Base-by-base conservation (phyloP, 148 eudicot genomes). In the Amaranthus hypochondriacus region DNA sequence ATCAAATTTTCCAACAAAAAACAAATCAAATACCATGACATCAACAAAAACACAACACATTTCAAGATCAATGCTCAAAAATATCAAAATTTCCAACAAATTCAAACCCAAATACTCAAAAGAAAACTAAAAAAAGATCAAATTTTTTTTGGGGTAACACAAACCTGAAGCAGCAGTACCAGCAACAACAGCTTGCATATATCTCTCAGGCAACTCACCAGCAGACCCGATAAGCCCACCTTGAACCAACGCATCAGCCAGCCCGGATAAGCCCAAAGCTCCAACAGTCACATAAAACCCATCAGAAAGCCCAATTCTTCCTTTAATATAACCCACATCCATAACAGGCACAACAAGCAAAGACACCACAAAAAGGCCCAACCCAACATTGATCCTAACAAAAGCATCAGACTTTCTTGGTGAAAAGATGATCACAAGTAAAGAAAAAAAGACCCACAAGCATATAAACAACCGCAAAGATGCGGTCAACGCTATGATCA, bases 111-210 rank as follows among this genome's bases (percentile, higher is more conserved):
- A 59, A 3, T 10, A 50, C 50, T 53, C 62, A 3, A 54, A 74
- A 63, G 39, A 65, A 75, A 57, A 4, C n/a, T 11, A 42, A 48
- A 77, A 67, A 48, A 70, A 73, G 56, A 63, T 3, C 6, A 62
- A 6, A 61, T 9, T 39, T 7, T 7, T 7, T 39, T 21, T 12
- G 47, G 47, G 14, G n/a, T 50, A 60, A 62, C 0, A n/a, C 14
- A 66, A 9, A 89, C 90, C 91, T 59, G 96, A 90, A 83, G 90
- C 92, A 70, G 90, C 94, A 72, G 97, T 92, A 5, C 94, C 94
- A 48, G 94, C 92, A 49, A 84, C 82, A 78, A 83, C 79, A 71
- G 97, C 97, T 66, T 91, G 97, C 92, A 87, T 89, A 73, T 89
- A 91, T 66, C 94, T 75, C 61, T 84, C 87, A 12, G 94, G 94